Conservation (phyloP, 1,139 yeast genomes). For the Meyerozyma smithsonii region DNA sequence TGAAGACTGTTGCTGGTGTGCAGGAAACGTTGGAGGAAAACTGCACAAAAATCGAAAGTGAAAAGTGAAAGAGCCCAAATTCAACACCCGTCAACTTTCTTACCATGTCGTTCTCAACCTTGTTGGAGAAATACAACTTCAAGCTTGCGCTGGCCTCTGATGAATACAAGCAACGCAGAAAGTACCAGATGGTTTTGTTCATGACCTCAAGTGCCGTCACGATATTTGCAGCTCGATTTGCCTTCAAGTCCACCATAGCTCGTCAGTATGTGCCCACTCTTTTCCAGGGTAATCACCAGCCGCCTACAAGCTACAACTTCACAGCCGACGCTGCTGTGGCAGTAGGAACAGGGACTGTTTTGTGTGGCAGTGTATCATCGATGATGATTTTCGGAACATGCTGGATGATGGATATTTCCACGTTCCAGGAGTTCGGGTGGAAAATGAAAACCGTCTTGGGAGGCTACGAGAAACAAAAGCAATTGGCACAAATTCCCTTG, state of each 20-base stretch:
- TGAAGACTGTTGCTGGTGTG: not conserved
- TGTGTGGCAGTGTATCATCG: constrained; percentile 69
- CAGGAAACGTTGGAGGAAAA: not conserved
- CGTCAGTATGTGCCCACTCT: constrained; percentile 74
- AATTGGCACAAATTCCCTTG: constrained; percentile 48
- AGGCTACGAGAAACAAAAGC: constrained; percentile 54
- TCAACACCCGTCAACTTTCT: too few relatives aligned
- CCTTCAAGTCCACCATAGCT: constrained; percentile 67
- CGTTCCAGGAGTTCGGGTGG: constrained; percentile 65
- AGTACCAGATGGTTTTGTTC: constrained; percentile 67
- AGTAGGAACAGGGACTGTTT: constrained; percentile 71
- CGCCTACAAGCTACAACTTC: constrained; percentile 70
- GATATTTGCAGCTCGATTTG: constrained; percentile 65
- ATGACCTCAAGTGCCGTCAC: constrained; percentile 71
- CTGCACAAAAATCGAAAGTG: not conserved
- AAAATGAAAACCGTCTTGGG: constrained; percentile 65
- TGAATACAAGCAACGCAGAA: constrained; percentile 53
- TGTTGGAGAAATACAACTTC: constrained; percentile 19
- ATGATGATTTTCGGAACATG: constrained; percentile 73
- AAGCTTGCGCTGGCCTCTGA: constrained; percentile 35
- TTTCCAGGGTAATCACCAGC: constrained; percentile 83
- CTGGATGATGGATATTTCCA: constrained; percentile 74
- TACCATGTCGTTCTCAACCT: not conserved
- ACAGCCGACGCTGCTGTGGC: constrained; percentile 86
- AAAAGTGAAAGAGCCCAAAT: not conserved